Conservation (phyloP, 495 filamentous ascomycete species). For the Aspergillus ellipticus region DNA sequence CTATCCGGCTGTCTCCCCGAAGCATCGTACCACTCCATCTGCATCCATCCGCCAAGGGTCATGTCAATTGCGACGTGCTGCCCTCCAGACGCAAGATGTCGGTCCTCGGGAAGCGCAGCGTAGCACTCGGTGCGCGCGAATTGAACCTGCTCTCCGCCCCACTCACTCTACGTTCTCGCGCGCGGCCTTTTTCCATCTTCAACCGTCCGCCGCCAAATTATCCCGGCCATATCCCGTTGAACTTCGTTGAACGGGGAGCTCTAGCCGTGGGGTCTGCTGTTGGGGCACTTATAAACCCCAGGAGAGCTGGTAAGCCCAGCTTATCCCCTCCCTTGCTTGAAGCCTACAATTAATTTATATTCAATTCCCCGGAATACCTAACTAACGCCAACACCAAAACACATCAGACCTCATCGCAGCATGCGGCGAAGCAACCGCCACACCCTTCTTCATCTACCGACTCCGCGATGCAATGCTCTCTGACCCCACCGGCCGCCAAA, state of each 20-base stretch:
- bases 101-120: conserved; percentile 25
- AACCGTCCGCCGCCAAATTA: conserved; percentile 73
- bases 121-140: conserved; percentile 15
- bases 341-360: background rate
- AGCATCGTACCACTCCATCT: conserved; percentile 26
- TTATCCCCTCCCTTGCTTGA: too few relatives aligned
- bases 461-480: conserved; percentile 89
- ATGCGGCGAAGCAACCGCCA: conserved; percentile 88
- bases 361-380: too few relatives aligned
- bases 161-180: conserved; percentile 4
- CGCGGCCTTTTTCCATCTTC: conserved; percentile 65
- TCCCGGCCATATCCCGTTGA: conserved; percentile 89
- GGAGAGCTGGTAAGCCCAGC: conserved; percentile 65
- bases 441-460: conserved; percentile 91
- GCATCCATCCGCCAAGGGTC: conserved; percentile 1
- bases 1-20: conserved; percentile 18
- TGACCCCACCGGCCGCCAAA: conserved; percentile 78
- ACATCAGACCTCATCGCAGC: conserved; percentile 90
- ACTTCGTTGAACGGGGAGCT: conserved; percentile 65
- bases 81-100: conserved; percentile 27
- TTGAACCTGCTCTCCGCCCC: conserved; percentile 8
- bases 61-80: conserved; percentile 4
- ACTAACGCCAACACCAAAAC: conserved; percentile 2
- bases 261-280: conserved; percentile 82
- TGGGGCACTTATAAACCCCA: conserved; percentile 72